Conservation (phyloP, 2,329 filamentous ascomycete genomes). For the Botryotinia narcissicola region DNA sequence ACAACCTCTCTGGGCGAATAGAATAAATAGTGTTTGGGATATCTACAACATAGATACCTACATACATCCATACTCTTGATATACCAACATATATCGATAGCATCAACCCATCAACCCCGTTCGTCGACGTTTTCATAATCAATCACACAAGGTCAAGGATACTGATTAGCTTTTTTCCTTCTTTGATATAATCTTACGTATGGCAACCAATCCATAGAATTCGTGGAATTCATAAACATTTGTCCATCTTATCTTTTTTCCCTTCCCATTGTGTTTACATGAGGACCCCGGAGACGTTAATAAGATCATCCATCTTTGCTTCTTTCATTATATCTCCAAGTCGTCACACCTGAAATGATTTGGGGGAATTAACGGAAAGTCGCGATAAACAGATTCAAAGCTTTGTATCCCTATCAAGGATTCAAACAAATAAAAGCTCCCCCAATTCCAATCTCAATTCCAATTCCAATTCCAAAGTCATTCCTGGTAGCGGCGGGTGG, state of each 20-base stretch:
- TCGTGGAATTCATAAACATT: neutral
- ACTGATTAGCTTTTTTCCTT: neutral
- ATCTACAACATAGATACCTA: neutral
- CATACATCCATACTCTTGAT: neutral
- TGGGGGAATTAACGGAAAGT: neutral
- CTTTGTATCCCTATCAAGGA: conserved; percentile 1
- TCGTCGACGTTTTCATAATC: neutral
- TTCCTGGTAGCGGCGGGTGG: conserved; percentile 2
- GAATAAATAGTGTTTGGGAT: neutral
- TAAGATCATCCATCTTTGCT: neutral
- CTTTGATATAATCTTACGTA: neutral
- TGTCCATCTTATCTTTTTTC: neutral
- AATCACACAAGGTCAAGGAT: neutral
- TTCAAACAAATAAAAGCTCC: neutral
- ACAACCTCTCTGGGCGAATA: neutral
- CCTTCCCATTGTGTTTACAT: neutral
- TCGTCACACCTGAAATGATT: neutral
- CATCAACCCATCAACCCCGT: neutral
- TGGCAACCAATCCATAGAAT: neutral
- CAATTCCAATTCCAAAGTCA: neutral
- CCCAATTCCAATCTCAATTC: neutral
- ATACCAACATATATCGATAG: neutral
- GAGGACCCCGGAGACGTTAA: neutral
- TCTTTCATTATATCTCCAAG: neutral
- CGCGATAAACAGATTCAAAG: conserved; percentile 7